Percentiles rank a stretch among this genome's conserved stretches.
Conservation (phyloP, 108 stramenopile genomes). For the Nitzschia inconspicua region DNA sequence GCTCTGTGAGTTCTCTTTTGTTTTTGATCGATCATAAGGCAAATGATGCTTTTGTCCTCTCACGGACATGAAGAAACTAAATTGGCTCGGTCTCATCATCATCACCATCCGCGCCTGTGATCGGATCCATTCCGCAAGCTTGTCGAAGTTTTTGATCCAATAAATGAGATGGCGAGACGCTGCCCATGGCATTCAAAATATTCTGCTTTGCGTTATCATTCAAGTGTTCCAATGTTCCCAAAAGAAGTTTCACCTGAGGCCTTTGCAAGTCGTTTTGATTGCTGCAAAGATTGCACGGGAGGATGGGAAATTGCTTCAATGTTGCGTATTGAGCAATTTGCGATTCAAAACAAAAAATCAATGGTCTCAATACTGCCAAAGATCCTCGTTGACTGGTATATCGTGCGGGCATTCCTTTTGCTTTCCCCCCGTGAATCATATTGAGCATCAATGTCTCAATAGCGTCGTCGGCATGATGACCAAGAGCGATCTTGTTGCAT, state of each 20-base stretch:
- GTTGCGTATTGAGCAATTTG: slow-evolving; percentile 37
- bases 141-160: slow-evolving; percentile 35
- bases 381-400: slow-evolving; percentile 32
- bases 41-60: no score
- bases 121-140: slow-evolving; percentile 40
- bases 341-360: slow-evolving; percentile 35
- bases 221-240: slow-evolving; percentile 25
- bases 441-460: slow-evolving; percentile 53
- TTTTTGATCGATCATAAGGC: no score
- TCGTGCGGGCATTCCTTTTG: slow-evolving; percentile 49
- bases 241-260: slow-evolving; percentile 35
- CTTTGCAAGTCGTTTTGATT: slow-evolving; percentile 46
- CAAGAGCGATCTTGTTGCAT: slow-evolving; percentile 38
- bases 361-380: slow-evolving; percentile 39
- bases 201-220: slow-evolving; percentile 44
- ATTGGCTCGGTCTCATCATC: no score
- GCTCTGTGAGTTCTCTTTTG: no score
- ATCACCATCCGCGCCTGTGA: slow-evolving; percentile 38
- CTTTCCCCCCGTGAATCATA: slow-evolving; percentile 38
- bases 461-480: slow-evolving; percentile 52
- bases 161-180: slow-evolving; percentile 43
- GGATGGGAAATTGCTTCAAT: slow-evolving; percentile 34
- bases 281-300: slow-evolving; percentile 52
- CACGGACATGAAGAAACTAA: no score
- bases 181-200: slow-evolving; percentile 29